phyloP scores from a whole-genome alignment of 1,139 yeast species.

The Komagataea norvegica region DNA sequence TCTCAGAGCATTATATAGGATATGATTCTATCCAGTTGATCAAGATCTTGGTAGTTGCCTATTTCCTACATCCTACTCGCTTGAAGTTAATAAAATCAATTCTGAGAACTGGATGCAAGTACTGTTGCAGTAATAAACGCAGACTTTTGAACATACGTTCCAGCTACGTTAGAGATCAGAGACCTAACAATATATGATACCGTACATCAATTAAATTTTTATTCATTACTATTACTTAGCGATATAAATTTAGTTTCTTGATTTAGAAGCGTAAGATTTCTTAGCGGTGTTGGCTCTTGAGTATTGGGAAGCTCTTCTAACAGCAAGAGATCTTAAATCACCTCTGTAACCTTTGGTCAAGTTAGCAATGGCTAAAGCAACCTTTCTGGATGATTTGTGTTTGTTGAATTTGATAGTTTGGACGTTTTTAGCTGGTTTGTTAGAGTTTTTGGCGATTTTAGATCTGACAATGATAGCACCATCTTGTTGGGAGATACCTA shows the following conservation, averaged over 20 bases:
- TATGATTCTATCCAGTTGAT: too few relatives aligned
- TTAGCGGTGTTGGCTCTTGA: constrained; percentile 35
- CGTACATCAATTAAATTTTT: constrained; percentile 11
- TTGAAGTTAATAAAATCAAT: too few relatives aligned
- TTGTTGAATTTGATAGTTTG: constrained; percentile 36
- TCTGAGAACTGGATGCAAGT: too few relatives aligned
- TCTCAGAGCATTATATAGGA: too few relatives aligned
- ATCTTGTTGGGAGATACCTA: constrained; percentile 36
- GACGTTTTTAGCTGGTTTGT: constrained; percentile 40
- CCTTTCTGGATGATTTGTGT: constrained; percentile 38
- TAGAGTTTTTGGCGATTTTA: constrained; percentile 37
- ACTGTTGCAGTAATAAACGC: too few relatives aligned
- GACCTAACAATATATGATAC: constrained; percentile 29
- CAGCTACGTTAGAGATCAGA: too few relatives aligned
- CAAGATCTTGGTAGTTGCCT: too few relatives aligned
- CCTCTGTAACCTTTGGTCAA: constrained; percentile 43
- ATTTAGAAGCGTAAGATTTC: constrained; percentile 31
- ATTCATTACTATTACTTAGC: constrained; percentile 6
- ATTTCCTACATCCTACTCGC: too few relatives aligned
- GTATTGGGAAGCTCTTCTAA: constrained; percentile 41
- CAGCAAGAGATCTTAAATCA: constrained; percentile 42
- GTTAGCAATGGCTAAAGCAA: constrained; percentile 42
- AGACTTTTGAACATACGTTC: too few relatives aligned
- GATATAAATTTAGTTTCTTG: constrained; percentile 17
- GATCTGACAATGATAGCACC: constrained; percentile 40